phyloP scores from a whole-genome alignment of 129 eudicot species.

The Cynara cardunculus region DNA sequence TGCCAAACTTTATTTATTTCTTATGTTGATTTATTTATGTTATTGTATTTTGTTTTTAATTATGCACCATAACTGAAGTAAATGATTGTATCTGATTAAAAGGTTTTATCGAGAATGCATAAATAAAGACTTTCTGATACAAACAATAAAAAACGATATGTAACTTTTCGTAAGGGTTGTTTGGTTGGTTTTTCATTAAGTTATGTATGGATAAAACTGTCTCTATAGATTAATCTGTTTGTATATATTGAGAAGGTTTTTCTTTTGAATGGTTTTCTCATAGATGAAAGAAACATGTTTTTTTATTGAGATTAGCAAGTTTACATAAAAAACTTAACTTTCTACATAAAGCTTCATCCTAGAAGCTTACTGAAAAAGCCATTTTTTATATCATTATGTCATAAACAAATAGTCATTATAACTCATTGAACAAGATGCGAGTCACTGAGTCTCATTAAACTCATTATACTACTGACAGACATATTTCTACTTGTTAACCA shows the following conservation, averaged over 20 bases:
- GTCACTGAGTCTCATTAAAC: not conserved
- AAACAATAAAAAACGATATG: not conserved
- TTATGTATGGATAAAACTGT: not conserved
- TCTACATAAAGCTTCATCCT: no score
- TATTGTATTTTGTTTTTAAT: not conserved
- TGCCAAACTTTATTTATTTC: not conserved
- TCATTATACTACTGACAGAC: no score
- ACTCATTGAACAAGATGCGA: not conserved
- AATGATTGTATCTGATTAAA: not conserved
- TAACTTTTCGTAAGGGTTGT: not conserved
- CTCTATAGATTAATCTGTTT: not conserved
- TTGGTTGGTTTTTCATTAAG: not conserved
- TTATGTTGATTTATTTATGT: not conserved
- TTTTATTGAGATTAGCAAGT: no score
- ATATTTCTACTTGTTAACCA: no score
- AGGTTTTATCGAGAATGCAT: not conserved
- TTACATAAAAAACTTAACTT: no score
- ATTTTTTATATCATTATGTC: not conserved
- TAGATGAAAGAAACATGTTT: not conserved
- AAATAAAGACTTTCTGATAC: not conserved
- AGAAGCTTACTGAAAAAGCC: no score
- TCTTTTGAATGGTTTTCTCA: no score
- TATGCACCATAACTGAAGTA: not conserved
- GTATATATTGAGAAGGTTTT: not conserved
- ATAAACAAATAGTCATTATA: not conserved